Base-by-base conservation (phyloP, 306 rosid species). In the Dalbergia cultrata region DNA sequence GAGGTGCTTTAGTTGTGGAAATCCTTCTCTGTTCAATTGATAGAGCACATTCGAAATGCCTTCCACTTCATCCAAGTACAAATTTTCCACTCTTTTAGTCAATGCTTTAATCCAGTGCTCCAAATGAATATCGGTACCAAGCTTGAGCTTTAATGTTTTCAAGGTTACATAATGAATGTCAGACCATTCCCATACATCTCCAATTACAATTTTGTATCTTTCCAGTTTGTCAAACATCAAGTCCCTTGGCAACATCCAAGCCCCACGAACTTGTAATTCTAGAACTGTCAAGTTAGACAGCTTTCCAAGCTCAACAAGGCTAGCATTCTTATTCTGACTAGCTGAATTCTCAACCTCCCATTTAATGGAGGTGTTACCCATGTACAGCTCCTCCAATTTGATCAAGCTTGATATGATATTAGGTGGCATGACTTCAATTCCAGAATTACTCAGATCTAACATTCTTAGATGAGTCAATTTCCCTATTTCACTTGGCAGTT, bases 31-130 rank as follows among this genome's bases (percentile, higher is more conserved):
- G 34, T 41, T 63, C 33, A 83, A 22, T 2, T 12, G 16, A 3
- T 2, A n/a, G 5, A 87, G 41, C 8, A 61, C 47, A 49, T 52
- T 79, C 31, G 58, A 49, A 3, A 57, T 71, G 17, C 63, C 70
- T 74, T 39, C 59, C 19, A 58, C 47, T 47, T 78, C 85, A 68
- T 79, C 83, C 21, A 87, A 16, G 6, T 66, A 54, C 64, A 87
- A 75, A 21, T 35, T 57, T 61, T 87, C 83, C 47, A 53, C 77
- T 17, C 17, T 67, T 54, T 80, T 52, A 0, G 79, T 59, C n/a
- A 87, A 26, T n/a, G 26, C 64, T 78, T 41, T 64, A 6, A 88
- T 21, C 39, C 80, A 49, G 4, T 66, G 21, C 21, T 81, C 75
- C 13, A 59, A 79, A 49, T 82, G 79, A 60, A 33, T 58, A 34